Conservation (phyloP, 2,329 filamentous ascomycete species). For the Thermothelomyces thermophilus region DNA sequence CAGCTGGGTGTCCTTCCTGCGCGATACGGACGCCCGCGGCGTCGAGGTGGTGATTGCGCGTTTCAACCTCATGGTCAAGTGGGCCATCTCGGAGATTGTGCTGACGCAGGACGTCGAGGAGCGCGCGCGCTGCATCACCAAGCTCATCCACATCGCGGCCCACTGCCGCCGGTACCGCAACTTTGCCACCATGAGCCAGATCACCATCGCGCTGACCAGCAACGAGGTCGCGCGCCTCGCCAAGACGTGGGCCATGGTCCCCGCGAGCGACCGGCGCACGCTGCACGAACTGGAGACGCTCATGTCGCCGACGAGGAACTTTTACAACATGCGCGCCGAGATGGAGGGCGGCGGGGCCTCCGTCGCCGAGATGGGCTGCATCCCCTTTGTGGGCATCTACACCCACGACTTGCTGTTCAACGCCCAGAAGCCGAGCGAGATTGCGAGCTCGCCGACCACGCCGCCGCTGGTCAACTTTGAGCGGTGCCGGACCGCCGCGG, state of each 20-base stretch:
- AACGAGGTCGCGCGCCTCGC: conserved; percentile 62
- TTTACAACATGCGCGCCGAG: conserved; percentile 67
- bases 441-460: conserved; percentile 58
- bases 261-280: conserved; percentile 56
- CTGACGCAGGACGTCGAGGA: conserved; percentile 67
- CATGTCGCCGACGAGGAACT: conserved; percentile 72
- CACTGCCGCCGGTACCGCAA: conserved; percentile 72
- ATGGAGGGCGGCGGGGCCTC: conserved; percentile 61
- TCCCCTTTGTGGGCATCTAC: conserved; percentile 78
- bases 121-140: conserved; percentile 68
- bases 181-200: conserved; percentile 77
- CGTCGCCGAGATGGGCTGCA: conserved; percentile 60
- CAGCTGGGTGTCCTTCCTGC: conserved; percentile 77
- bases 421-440: conserved; percentile 68
- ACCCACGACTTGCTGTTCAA: conserved; percentile 81
- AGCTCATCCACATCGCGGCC: conserved; percentile 73
- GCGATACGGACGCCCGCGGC: conserved; percentile 63
- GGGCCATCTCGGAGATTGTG: conserved; percentile 73
- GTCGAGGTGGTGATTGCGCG: conserved; percentile 79
- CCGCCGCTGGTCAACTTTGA: conserved; percentile 77
- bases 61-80: conserved; percentile 85
- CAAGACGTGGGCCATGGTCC: conserved; percentile 66
- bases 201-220: conserved; percentile 69
- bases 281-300: conserved; percentile 64
- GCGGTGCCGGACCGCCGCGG: conserved; percentile 67